Evolutionary conservation across 83 land plant species (phyloP), one percentile per base, ranked within the genome.

Genomic region (Thuja plicata): DNA sequence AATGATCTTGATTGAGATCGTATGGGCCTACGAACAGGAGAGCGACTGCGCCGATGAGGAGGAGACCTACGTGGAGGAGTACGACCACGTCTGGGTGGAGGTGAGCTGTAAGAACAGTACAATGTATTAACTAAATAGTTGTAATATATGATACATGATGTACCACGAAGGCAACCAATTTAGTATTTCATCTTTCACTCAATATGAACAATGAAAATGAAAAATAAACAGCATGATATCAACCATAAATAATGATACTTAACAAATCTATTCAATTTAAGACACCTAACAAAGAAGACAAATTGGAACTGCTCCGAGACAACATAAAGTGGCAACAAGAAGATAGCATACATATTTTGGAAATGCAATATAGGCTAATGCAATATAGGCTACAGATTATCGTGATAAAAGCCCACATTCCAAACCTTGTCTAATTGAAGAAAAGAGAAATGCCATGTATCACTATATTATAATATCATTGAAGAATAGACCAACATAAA

Each of bases 41-140:
- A 94, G 24, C 96, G 97, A 32, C 93, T 92, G 43, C 95, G 95
- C 7, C 95, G 93, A 35, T 93, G 97, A 86, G 40, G 45, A 60
- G 97, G 94, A 83, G 97, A 95, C 89, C 97, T 93, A 55, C 97
- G 92, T 9, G 96, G 97, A 62, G 97, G 95, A 87, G 93, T 92
- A n/a, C 97, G 94, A 74, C 81, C 92, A 79, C 97, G 92, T 86
- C 96, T 88, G n/a, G 94, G 95, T 38, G 94, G 95, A 32, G 94
- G 78, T 66, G 92, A 90, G 90, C 71, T 87, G 62, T 24, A 89
- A 37, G 50, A 30, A 87, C 54, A 88, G 57, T 66, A 46, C 13
- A 84, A 32, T 48, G 17, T 16, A 46, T n/a, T 50, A 46, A 12
- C 13, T 84, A 13, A 46, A 84, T 15, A 15, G 4, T 48, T 32